Conservation (phyloP, 2,329 filamentous ascomycete species). For the Aspergillus carbonarius region DNA sequence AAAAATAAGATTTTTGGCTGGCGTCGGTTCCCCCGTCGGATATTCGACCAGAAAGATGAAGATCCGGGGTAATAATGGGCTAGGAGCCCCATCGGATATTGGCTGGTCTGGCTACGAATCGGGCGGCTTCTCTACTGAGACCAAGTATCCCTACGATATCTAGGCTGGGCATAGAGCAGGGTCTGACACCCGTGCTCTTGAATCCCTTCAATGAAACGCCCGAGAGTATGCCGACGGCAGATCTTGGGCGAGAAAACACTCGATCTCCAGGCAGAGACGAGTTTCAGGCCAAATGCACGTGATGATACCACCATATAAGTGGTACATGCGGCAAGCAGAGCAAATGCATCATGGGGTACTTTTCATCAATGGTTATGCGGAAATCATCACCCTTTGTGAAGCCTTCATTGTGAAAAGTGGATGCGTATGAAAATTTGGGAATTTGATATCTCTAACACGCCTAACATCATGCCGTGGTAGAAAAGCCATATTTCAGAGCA, state of each 20-base stretch:
- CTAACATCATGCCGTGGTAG: constrained; percentile 40
- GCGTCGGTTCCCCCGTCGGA: not conserved
- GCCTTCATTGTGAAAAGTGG: constrained; percentile 57
- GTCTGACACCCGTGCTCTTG: not conserved
- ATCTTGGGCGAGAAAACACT: not conserved
- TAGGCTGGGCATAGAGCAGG: not conserved
- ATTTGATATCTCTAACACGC: constrained; percentile 43
- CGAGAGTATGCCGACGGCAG: not conserved
- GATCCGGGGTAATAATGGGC: not conserved
- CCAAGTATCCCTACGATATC: not conserved
- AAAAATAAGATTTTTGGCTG: not conserved
- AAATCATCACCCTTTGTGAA: constrained; percentile 56
- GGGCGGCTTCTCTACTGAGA: not conserved
- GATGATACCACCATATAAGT: not conserved
- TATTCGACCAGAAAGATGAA: not conserved
- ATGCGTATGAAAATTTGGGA: constrained; percentile 38
- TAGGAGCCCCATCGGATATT: not conserved
- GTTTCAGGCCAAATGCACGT: not conserved
- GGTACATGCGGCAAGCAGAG: not conserved
- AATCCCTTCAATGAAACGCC: not conserved
- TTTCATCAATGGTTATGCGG: constrained; percentile 59
- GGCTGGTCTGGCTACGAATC: not conserved
- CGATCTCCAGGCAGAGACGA: not conserved
- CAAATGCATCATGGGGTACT: constrained; percentile 25
- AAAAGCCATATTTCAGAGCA: constrained; percentile 32